A percentile compares a stretch with the other conserved stretches of the same genome.
Evolutionary conservation across 331 rosid species (phyloP).

Genomic region (Cydonia oblonga): DNA sequence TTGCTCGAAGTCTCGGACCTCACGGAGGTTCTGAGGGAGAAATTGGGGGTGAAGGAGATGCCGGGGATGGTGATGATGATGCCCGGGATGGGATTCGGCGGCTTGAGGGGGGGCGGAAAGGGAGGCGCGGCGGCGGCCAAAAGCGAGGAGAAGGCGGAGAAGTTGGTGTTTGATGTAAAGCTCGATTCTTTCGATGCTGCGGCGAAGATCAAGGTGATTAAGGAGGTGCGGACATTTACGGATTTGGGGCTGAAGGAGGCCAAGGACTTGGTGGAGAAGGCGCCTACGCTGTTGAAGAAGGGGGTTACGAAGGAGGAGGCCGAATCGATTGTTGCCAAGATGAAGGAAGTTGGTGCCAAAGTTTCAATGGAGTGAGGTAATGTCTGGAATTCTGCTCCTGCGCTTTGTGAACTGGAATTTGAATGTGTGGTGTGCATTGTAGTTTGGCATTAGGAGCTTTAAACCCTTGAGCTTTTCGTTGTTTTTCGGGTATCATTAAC

Average conservation of each 20-base stretch:
- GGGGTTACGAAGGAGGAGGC: slow-evolving; percentile 76
- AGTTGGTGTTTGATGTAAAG: slow-evolving; percentile 63
- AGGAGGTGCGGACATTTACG: slow-evolving; percentile 70
- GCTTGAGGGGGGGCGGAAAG: slow-evolving; percentile 21
- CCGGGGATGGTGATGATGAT: slow-evolving; percentile 58
- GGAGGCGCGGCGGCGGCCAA: slow-evolving; percentile 20
- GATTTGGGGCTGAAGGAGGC: slow-evolving; percentile 87
- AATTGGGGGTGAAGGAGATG: slow-evolving; percentile 45
- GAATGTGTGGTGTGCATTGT: neutral
- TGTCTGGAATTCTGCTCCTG: neutral
- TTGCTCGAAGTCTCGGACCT: slow-evolving; percentile 54
- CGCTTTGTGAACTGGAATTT: neutral
- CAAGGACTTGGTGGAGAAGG: slow-evolving; percentile 79
- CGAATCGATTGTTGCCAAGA: slow-evolving; percentile 53
- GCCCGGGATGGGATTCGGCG: slow-evolving; percentile 58
- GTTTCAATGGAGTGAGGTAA: slow-evolving; percentile 67
- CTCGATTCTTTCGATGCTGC: slow-evolving; percentile 65
- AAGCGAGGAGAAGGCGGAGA: slow-evolving; percentile 48
- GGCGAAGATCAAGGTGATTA: slow-evolving; percentile 63
- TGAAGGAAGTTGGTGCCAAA: slow-evolving; percentile 68
- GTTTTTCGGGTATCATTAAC: neutral
- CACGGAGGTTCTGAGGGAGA: slow-evolving; percentile 49
- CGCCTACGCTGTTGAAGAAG: slow-evolving; percentile 63
- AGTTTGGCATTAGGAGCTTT: neutral
- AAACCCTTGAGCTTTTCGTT: neutral